These are phyloP conservation scores for Inonotus obliquus DNA, from an alignment of 1,284 basidiomycete genomes.

Conservation along the genomic window DNA sequence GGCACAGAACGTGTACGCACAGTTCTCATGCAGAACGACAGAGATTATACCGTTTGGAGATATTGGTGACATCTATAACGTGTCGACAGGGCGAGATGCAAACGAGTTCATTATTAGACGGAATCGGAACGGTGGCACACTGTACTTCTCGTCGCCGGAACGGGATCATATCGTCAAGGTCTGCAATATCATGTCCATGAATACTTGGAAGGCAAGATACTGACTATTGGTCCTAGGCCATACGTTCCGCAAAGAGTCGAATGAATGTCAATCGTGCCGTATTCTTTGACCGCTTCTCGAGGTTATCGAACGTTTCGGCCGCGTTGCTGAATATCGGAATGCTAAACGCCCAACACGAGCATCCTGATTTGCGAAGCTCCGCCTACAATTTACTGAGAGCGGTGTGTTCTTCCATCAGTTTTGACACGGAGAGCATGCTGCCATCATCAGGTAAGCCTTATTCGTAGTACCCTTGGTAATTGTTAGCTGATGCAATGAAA, in stretches of 20 bases:
- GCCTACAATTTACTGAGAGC: conserved; percentile 77
- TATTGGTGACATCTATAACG: conserved; percentile 81
- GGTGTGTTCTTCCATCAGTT: conserved; percentile 74
- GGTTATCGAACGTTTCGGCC: conserved; percentile 79
- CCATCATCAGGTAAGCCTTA: conserved; percentile 55
- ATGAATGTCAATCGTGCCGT: conserved; percentile 53
- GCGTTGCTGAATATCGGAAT: conserved; percentile 80
- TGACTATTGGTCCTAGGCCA: conserved; percentile 39
- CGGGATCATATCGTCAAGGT: conserved; percentile 78
- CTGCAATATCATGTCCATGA: not conserved
- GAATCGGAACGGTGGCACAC: conserved; percentile 60
- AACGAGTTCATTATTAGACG: conserved; percentile 79
- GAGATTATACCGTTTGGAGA: conserved; percentile 77
- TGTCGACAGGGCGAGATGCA: conserved; percentile 67
- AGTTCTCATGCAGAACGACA: conserved; percentile 64
- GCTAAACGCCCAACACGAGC: conserved; percentile 66
- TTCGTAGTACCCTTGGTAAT: not conserved
- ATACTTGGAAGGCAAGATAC: conserved; percentile 11
- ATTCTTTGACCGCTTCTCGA: conserved; percentile 63
- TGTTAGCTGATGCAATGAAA: conserved; percentile 23
- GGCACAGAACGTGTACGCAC: conserved; percentile 57
- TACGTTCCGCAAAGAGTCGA: conserved; percentile 65
- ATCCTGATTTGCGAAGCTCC: conserved; percentile 71
- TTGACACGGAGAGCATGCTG: conserved; percentile 64
- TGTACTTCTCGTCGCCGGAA: conserved; percentile 64